Base-by-base conservation (phyloP, 2,329 filamentous ascomycete species). In the Amylocarpus encephaloides region DNA sequence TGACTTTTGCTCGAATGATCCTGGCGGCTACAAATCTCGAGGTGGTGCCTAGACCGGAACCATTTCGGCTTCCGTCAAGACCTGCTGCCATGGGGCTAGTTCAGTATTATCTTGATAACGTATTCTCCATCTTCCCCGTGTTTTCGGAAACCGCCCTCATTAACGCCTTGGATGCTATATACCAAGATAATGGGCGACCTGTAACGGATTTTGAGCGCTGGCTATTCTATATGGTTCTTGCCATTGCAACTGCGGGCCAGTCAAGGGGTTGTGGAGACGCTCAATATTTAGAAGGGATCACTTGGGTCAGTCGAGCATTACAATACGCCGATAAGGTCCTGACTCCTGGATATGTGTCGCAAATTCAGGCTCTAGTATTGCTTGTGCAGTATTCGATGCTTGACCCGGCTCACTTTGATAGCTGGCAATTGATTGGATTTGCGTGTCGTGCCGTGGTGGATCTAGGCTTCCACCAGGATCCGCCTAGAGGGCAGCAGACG, bases 391-490 rank as follows among this genome's bases (percentile, higher is more conserved):
- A 95, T 66, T 85, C 92, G 2, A 86, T 93, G 73, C 75, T 95
- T 44, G 91, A 97, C 61, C 91, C 92, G 2, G 80, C 84, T 38
- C 89, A 94, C 64, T 96, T 95, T 63, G 90, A 95, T 63, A 89
- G 86, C 61, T 97, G 93, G 91, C 91, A 93, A 57, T 70, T 96
- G 54, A 87, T 96, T 49, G 93, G 92, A 6, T 91, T 93, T 65
- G 91, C 92, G 6, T 88, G 88, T 36, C 82, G 92, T 51, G 88
- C 90, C 5, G 83, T 92, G 63, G 79, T 96, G 18, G 93, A 98
- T 69, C 72, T 96, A 29, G 93, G 93, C 6, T 83, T 94, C 51
- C 93, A 97, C 67, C 92, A 96, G 69, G 92, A 97, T 59, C 89
- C 90, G 2, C 85, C 87, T 0, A 76, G 79, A 50, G 83, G 85